phyloP scores from a whole-genome alignment of 2,329 filamentous ascomycete genomes.

The Fusarium sp. region DNA sequence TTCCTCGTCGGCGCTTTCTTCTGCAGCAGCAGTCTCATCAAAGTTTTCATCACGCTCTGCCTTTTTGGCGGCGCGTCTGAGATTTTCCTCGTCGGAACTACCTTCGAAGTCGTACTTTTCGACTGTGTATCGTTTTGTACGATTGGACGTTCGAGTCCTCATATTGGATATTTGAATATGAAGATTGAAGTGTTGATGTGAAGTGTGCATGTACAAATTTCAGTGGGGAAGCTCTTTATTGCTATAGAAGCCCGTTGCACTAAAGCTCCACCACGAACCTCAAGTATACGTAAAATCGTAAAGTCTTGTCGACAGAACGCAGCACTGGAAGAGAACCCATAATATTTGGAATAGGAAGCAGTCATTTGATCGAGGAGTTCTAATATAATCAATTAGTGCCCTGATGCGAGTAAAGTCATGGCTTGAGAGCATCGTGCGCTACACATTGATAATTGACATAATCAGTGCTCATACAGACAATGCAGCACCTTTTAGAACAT shows the following conservation, averaged over 20 bases:
- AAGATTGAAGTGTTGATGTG: constrained; percentile 15
- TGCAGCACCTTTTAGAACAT: background rate
- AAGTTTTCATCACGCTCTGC: constrained; percentile 51
- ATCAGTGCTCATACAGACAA: background rate
- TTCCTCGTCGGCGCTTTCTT: constrained; percentile 53
- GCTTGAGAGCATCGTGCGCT: background rate
- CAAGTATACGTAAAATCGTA: background rate
- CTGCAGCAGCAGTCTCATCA: constrained; percentile 47
- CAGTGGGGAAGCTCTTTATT: constrained; percentile 19
- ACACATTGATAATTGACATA: background rate
- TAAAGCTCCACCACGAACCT: background rate
- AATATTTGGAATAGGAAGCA: background rate
- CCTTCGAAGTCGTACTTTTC: constrained; percentile 54
- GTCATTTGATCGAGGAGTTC: background rate
- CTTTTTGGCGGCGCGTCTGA: constrained; percentile 41
- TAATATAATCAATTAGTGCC: background rate
- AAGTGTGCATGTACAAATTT: constrained; percentile 22
- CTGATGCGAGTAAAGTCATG: background rate
- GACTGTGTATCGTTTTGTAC: constrained; percentile 51
- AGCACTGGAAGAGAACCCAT: background rate
- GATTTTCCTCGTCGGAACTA: constrained; percentile 49
- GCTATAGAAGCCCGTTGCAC: background rate
- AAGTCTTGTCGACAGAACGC: background rate
- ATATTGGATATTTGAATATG: constrained; percentile 41
- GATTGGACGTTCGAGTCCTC: constrained; percentile 56